Base-by-base conservation (phyloP, 106 monocot genomes). In the Dendrobium catenatum region DNA sequence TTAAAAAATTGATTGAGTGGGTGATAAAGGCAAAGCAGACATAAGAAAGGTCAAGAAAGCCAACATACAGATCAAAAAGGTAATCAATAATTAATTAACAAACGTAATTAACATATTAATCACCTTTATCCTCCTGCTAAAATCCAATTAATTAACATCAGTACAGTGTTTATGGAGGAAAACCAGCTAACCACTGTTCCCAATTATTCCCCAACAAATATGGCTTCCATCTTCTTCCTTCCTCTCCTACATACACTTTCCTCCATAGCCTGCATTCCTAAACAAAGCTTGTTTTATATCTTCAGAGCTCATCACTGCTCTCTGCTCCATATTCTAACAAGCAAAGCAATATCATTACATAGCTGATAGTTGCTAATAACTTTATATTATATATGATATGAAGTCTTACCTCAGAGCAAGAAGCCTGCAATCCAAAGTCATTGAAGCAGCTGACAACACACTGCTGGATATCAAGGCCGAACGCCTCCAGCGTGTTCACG, bases 341-440 rank as follows among this genome's bases (percentile, higher is more conserved):
- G 31, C 81, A 47, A 43, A 31, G 18, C 81, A 55, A 5, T 72
- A 16, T 4, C 13, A 56, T 56, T 9, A 46, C 46, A 56, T 16
- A 18, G 19, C 4, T 3, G 13, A 56, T 0, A 56, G 3, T 17
- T 56, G 13, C 56, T 56, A 13, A 55, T 55, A 55, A 55, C 0
- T 19, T 55, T 0, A 20, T n/a, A 19, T 61, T 61, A 61, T 61
- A 61, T 5, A 61, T 5, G 2, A 61, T n/a, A 70, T 0, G 10
- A 31, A 13, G 13, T 51, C 10, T 47, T 68, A 94, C 94, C 88
- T 91, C 91, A 54, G 97, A 98, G 84, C 97, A 98, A 75, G 92
- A 92, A 81, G 97, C 97, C 72, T 93, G 97, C 92, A 98, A 89
- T 4, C 94, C 94, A 83, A 98, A 98, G 79, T 98, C 97, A 82